phyloP scores from a whole-genome alignment of 1,284 basidiomycete genomes.

The Veloboletus limbatus region DNA sequence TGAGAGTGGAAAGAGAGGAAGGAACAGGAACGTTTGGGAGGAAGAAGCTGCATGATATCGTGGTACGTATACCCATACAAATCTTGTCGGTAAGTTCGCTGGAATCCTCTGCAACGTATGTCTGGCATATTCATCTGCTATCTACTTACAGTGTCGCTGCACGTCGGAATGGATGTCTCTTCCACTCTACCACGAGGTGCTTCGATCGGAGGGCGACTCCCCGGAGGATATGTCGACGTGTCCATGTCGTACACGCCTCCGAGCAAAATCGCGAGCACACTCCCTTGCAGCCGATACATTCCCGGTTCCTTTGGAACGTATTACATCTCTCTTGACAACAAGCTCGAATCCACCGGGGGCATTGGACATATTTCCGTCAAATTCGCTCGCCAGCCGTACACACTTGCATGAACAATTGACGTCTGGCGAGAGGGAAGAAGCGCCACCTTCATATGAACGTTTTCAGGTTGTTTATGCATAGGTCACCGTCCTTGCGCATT shows the following conservation, averaged over 20 bases:
- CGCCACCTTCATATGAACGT: constrained; percentile 57
- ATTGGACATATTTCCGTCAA: constrained; percentile 15
- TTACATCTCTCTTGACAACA: constrained; percentile 34
- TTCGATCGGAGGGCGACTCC: constrained; percentile 31
- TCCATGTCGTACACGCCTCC: constrained; percentile 38
- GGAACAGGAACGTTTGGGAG: constrained; percentile 70
- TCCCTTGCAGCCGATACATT: not conserved
- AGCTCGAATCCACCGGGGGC: constrained; percentile 24
- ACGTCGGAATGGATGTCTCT: constrained; percentile 76
- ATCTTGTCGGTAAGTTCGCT: constrained; percentile 67
- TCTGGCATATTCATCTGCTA: not conserved
- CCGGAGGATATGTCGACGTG: constrained; percentile 38
- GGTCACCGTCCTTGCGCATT: not conserved
- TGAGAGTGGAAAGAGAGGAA: constrained; percentile 84
- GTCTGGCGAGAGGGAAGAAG: constrained; percentile 61
- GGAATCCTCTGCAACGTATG: not conserved
- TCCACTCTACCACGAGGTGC: constrained; percentile 58
- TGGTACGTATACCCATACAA: constrained; percentile 80
- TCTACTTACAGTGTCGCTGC: constrained; percentile 62
- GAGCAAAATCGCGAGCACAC: constrained; percentile 6
- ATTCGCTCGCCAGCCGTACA: constrained; percentile 40
- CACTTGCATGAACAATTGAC: constrained; percentile 58
- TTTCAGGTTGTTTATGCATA: not conserved
- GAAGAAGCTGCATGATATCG: constrained; percentile 86
- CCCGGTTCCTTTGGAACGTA: constrained; percentile 19